phyloP scores from a whole-genome alignment of 2,329 filamentous ascomycete genomes.

The Cladosporium sp. region DNA sequence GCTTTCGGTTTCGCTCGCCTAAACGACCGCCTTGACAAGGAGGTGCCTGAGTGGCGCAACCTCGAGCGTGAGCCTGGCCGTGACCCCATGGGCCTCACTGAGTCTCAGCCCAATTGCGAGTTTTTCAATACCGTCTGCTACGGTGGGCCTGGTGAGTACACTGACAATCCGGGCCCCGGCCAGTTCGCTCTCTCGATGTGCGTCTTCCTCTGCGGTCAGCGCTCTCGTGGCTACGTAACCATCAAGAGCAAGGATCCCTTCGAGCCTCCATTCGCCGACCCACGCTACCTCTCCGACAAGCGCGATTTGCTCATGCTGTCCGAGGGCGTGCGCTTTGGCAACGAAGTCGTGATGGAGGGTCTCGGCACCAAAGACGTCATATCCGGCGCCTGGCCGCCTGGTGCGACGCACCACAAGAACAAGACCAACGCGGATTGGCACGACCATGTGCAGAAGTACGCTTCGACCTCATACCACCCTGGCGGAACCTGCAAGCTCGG shows the following conservation, averaged over 20 bases:
- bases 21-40: slow-evolving; percentile 49
- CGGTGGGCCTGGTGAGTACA: slow-evolving; percentile 53
- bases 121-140: slow-evolving; percentile 59
- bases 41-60: slow-evolving; percentile 51
- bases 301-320: slow-evolving; percentile 54
- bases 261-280: slow-evolving; percentile 52
- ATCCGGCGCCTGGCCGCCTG: slow-evolving; percentile 53
- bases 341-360: slow-evolving; percentile 55
- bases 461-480: slow-evolving; percentile 47
- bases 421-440: slow-evolving; percentile 54
- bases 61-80: slow-evolving; percentile 41
- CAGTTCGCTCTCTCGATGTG: slow-evolving; percentile 55
- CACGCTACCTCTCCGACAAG: slow-evolving; percentile 52
- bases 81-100: slow-evolving; percentile 57
- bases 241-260: slow-evolving; percentile 44
- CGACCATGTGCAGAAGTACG: slow-evolving; percentile 50
- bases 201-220: slow-evolving; percentile 52
- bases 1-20: slow-evolving; percentile 57
- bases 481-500: slow-evolving; percentile 54
- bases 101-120: slow-evolving; percentile 54
- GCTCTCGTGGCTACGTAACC: slow-evolving; percentile 50
- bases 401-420: slow-evolving; percentile 47
- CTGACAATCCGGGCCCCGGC: slow-evolving; percentile 47
- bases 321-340: slow-evolving; percentile 53
- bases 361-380: slow-evolving; percentile 53